phyloP scores from a whole-genome alignment of 2,329 filamentous ascomycete species.

The Colletotrichum truncatum region DNA sequence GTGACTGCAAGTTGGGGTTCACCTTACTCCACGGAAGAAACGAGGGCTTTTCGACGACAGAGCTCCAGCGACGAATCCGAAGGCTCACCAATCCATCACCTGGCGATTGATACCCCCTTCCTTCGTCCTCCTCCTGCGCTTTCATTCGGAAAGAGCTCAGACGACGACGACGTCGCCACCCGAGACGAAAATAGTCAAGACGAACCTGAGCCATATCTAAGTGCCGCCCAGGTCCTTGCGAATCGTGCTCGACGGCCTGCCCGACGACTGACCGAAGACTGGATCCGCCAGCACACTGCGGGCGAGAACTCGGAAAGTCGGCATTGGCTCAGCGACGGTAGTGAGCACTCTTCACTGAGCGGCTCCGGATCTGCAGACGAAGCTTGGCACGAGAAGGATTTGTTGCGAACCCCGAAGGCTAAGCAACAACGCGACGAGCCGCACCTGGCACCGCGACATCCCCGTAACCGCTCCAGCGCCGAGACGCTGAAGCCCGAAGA shows the following conservation, averaged over 20 bases:
- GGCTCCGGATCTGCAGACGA: conserved; percentile 65
- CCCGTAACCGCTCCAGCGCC: conserved; percentile 61
- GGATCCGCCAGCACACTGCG: conserved; percentile 87
- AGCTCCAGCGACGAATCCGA: conserved; percentile 69
- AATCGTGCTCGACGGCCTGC: conserved; percentile 69
- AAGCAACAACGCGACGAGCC: conserved; percentile 31
- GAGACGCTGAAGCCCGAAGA: conserved; percentile 60
- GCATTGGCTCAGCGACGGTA: conserved; percentile 47
- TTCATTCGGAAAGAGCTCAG: conserved; percentile 39
- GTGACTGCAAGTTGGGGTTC: conserved; percentile 90
- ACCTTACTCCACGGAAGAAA: conserved; percentile 78
- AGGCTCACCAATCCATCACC: conserved; percentile 67
- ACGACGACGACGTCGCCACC: not conserved
- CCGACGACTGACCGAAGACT: conserved; percentile 79
- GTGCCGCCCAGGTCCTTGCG: conserved; percentile 66
- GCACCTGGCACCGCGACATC: conserved; percentile 45
- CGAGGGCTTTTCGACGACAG: conserved; percentile 55
- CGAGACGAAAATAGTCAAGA: conserved; percentile 21
- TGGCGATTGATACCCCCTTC: conserved; percentile 71
- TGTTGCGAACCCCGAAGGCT: conserved; percentile 58
- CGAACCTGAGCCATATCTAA: conserved; percentile 51
- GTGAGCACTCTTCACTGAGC: conserved; percentile 80
- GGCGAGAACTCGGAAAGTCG: conserved; percentile 61
- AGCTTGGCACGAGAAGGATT: conserved; percentile 59
- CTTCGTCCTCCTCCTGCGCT: conserved; percentile 63